Evolutionary conservation across 2,329 filamentous ascomycete species (phyloP).

Genomic region (Fusarium albosuccineum): DNA sequence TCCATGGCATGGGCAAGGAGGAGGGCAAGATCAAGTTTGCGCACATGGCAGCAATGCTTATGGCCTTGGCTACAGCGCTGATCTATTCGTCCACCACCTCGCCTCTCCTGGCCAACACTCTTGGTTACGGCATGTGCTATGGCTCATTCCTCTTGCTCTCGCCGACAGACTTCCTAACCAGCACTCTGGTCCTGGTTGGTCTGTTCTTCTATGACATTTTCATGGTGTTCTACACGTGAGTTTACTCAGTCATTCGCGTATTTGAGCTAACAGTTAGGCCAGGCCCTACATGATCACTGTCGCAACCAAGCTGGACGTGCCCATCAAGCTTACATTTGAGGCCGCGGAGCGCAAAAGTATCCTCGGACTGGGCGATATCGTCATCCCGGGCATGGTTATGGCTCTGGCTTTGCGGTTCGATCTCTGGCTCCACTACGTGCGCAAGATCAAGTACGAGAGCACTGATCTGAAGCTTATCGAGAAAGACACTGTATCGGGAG

Average conservation of each 20-base stretch:
- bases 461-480: conserved; percentile 52
- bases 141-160: conserved; percentile 85
- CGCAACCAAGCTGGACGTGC: conserved; percentile 88
- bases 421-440: conserved; percentile 84
- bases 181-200: conserved; percentile 79
- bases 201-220: conserved; percentile 97
- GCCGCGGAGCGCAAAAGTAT: conserved; percentile 78
- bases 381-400: conserved; percentile 92
- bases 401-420: conserved; percentile 92
- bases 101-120: conserved; percentile 79
- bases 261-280: conserved; percentile 34
- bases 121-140: conserved; percentile 91
- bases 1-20: conserved; percentile 65
- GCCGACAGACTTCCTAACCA: conserved; percentile 87
- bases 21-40: conserved; percentile 68
- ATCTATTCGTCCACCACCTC: conserved; percentile 76
- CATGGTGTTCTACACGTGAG: conserved; percentile 87
- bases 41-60: conserved; percentile 67
- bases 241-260: conserved; percentile 30
- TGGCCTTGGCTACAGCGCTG: conserved; percentile 67
- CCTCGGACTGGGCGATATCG: conserved; percentile 94
- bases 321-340: conserved; percentile 88
- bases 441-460: conserved; percentile 67
- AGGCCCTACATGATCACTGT: conserved; percentile 88
- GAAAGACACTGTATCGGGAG: conserved; percentile 50